phyloP scores from a whole-genome alignment of 129 eudicot species.

The Helichrysum umbraculigerum region DNA sequence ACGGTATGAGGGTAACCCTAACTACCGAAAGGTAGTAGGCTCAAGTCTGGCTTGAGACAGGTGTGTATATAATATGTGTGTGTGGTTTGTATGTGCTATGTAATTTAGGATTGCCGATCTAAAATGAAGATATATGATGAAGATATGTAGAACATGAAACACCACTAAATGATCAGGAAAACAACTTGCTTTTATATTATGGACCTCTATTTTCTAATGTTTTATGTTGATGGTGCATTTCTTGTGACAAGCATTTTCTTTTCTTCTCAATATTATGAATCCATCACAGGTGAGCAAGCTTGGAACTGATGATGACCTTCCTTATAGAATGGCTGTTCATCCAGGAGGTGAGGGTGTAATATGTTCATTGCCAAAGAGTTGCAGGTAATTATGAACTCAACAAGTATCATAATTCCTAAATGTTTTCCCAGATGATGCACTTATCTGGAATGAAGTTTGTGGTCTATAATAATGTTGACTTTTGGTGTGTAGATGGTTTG shows the following conservation, averaged over 20 bases:
- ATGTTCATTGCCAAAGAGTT: constrained; percentile 76
- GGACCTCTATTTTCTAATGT: constrained; percentile 9
- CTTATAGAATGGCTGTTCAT: constrained; percentile 95
- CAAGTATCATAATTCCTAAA: not conserved
- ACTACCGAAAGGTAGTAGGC: too few relatives aligned
- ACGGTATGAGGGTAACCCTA: too few relatives aligned
- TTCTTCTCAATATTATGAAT: constrained; percentile 2
- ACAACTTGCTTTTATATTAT: not conserved
- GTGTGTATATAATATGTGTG: too few relatives aligned
- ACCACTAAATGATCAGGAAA: not conserved
- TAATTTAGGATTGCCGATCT: too few relatives aligned
- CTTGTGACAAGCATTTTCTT: not conserved
- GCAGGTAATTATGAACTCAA: constrained; percentile 51
- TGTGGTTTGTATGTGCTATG: too few relatives aligned
- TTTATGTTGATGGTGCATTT: constrained; percentile 14
- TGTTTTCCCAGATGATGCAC: not conserved
- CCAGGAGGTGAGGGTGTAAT: constrained; percentile 89
- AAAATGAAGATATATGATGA: too few relatives aligned
- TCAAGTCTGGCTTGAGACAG: too few relatives aligned
- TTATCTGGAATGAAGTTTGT: not conserved
- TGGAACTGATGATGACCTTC: constrained; percentile 70
- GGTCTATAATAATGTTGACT: not conserved
- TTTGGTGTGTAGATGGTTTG: constrained; percentile 66
- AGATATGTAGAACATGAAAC: too few relatives aligned
- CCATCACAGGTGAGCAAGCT: constrained; percentile 37